Conservation (phyloP, 306 rosid species). For the Casuarina equisetifolia region DNA sequence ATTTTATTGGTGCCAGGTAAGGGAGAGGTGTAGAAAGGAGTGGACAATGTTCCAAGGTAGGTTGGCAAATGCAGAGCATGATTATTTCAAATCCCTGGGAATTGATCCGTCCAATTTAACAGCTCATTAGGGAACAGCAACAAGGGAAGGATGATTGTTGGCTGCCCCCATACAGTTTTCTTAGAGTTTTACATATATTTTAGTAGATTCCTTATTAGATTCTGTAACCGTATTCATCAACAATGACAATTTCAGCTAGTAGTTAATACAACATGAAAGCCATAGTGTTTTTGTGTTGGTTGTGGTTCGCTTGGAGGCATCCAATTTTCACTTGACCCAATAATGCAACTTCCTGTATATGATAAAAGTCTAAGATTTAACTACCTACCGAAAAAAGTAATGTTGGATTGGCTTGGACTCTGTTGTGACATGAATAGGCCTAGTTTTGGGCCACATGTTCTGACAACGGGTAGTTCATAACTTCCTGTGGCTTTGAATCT, state of each 20-base stretch:
- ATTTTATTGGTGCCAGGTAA: slow-evolving; percentile 58
- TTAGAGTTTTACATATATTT: slow-evolving; percentile 24
- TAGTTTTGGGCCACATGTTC: no score
- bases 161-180: slow-evolving; percentile 24
- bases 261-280: slow-evolving; percentile 17
- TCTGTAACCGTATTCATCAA: slow-evolving; percentile 25
- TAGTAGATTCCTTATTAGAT: slow-evolving; percentile 19
- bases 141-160: slow-evolving; percentile 17
- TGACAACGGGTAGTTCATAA: no score
- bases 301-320: neutral
- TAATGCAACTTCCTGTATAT: no score
- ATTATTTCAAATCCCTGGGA: slow-evolving; percentile 61
- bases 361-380: no score
- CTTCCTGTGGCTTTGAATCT: no score
- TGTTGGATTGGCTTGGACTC: no score
- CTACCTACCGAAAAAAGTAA: no score
- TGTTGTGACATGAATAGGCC: no score
- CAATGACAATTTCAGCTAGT: slow-evolving; percentile 22
- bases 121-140: slow-evolving; percentile 35
- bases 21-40: slow-evolving; percentile 92
- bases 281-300: slow-evolving; percentile 25
- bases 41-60: slow-evolving; percentile 95
- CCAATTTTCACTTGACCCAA: neutral
- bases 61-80: slow-evolving; percentile 71
- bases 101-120: slow-evolving; percentile 51